phyloP scores from a whole-genome alignment of 2,329 filamentous ascomycete genomes.

The Claviceps paspali region DNA sequence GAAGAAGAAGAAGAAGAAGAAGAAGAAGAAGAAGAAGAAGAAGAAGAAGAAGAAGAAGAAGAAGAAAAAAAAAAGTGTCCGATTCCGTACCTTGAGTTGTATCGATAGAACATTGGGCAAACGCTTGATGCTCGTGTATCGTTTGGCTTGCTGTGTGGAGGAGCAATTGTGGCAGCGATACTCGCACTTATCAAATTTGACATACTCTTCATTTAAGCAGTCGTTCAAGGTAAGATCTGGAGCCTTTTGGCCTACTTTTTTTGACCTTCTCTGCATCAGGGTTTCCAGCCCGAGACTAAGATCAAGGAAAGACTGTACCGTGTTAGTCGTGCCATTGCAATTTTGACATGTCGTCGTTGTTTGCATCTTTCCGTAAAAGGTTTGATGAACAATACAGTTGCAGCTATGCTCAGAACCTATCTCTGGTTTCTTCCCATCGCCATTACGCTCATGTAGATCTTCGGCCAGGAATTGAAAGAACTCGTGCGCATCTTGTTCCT shows the following conservation, averaged over 20 bases:
- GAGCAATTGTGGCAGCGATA: constrained; percentile 77
- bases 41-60: too few species aligned
- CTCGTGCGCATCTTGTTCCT: constrained; percentile 93
- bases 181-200: constrained; percentile 72
- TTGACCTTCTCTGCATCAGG: constrained; percentile 48
- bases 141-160: constrained; percentile 61
- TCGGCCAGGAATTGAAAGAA: constrained; percentile 94
- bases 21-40: too few species aligned
- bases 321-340: constrained; percentile 68
- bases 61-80: too few species aligned
- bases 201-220: constrained; percentile 76
- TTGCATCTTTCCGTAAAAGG: constrained; percentile 83
- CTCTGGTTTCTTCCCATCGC: constrained; percentile 48
- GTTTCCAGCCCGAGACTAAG: constrained; percentile 76
- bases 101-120: constrained; percentile 82
- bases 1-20: too few species aligned
- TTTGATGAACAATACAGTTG: constrained; percentile 84
- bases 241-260: constrained; percentile 34
- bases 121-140: constrained; percentile 70
- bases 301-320: constrained; percentile 81
- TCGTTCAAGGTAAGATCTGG: constrained; percentile 40
- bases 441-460: constrained; percentile 73
- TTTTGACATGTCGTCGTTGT: constrained; percentile 83
- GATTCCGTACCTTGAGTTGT: constrained; percentile 60
- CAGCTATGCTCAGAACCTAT: constrained; percentile 50